Conservation (phyloP, 306 rosid species). For the Oxytropis ochrocephala region DNA sequence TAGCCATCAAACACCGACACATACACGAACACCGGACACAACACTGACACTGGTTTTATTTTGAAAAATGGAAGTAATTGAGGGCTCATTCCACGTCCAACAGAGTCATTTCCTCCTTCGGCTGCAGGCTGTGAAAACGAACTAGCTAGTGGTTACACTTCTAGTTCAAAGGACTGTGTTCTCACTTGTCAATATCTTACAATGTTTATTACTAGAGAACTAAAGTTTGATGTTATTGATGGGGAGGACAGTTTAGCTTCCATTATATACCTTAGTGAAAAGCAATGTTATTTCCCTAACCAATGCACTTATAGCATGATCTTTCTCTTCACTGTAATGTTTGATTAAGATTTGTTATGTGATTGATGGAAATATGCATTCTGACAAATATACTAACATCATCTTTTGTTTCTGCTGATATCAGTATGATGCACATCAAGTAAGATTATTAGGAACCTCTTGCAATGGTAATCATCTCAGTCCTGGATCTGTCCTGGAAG, state of each 20-base stretch:
- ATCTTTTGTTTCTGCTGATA: not conserved
- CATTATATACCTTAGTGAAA: not conserved
- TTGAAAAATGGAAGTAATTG: too few relatives aligned
- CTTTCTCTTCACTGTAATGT: not conserved
- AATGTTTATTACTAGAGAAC: too few relatives aligned
- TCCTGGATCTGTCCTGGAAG: slow-evolving; percentile 77
- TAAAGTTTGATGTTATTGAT: too few relatives aligned
- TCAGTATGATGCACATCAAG: slow-evolving; percentile 35
- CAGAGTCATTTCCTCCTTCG: too few relatives aligned
- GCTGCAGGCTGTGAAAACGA: too few relatives aligned
- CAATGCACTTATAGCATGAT: not conserved
- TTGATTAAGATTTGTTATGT: not conserved
- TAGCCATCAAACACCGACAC: too few relatives aligned
- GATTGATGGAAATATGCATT: not conserved
- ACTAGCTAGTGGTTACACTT: too few relatives aligned
- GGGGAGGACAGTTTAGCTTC: not conserved
- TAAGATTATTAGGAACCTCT: slow-evolving; percentile 21
- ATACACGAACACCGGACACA: too few relatives aligned
- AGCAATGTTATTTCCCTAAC: not conserved
- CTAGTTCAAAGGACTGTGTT: too few relatives aligned
- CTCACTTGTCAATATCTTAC: too few relatives aligned
- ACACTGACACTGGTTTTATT: too few relatives aligned
- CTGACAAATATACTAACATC: slow-evolving; percentile 7
- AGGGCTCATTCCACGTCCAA: too few relatives aligned
- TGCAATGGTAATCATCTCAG: slow-evolving; percentile 42